Evolutionary conservation across 2,329 filamentous ascomycete genomes (phyloP).

Genomic region (Colletotrichum spaethianum): DNA sequence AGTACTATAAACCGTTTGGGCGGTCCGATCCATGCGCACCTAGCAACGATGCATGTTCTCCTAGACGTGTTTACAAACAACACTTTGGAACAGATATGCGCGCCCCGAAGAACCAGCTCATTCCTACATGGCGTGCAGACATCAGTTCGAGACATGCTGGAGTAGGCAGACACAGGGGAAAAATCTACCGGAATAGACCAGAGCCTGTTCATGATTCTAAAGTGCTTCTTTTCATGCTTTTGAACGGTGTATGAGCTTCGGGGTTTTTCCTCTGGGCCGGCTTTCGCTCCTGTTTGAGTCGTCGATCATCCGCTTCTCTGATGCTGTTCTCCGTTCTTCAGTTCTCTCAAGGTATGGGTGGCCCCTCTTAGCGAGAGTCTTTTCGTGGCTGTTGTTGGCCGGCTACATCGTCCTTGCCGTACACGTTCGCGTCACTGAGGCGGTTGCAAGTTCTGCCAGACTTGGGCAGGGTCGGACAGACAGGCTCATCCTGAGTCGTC

Average conservation of each 20-base stretch:
- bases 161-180: neutral
- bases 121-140: neutral
- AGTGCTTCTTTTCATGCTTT: too few relatives aligned
- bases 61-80: neutral
- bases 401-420: slow-evolving; percentile 2
- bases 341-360: too few relatives aligned
- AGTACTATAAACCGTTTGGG: neutral
- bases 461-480: neutral
- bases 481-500: neutral
- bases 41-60: neutral
- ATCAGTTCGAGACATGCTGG: neutral
- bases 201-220: neutral
- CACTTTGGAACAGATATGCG: neutral
- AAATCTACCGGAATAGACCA: neutral
- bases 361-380: neutral
- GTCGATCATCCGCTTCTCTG: neutral
- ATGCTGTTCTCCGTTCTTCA: neutral
- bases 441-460: slow-evolving; percentile 4
- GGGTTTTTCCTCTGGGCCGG: too few relatives aligned
- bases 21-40: neutral
- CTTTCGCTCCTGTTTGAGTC: neutral
- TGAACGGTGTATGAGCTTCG: too few relatives aligned
- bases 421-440: neutral
- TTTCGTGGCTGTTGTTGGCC: slow-evolving; percentile 1
- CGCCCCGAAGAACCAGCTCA: too few relatives aligned